phyloP scores from a whole-genome alignment of 371 early-diverging fungal genomes.

The Cokeromyces recurvatus region DNA sequence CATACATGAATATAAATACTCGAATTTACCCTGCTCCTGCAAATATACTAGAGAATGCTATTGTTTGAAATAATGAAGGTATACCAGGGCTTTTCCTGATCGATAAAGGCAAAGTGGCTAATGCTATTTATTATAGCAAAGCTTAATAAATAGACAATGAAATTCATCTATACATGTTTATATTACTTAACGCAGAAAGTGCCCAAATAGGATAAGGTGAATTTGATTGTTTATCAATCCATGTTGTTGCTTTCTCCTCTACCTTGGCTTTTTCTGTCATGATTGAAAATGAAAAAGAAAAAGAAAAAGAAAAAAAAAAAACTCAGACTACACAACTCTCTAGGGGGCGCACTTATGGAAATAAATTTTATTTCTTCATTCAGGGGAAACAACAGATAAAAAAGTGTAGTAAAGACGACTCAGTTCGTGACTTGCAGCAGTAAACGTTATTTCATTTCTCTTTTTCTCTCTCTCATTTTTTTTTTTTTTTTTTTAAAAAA shows the following conservation, averaged over 20 bases:
- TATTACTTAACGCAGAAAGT: conserved; percentile 35
- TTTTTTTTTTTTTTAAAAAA: too few species aligned
- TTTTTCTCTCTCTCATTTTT: not conserved
- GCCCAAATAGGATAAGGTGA: conserved; percentile 43
- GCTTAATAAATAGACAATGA: too few species aligned
- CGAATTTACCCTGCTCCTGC: conserved; percentile 44
- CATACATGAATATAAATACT: too few species aligned
- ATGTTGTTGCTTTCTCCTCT: conserved; percentile 15
- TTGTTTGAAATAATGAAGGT: conserved; percentile 35
- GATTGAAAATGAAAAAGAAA: not conserved
- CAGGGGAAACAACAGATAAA: too few species aligned
- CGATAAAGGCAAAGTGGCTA: conserved; percentile 31
- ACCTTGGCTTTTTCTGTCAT: conserved; percentile 17
- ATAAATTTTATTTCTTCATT: too few species aligned
- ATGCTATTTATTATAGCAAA: conserved; percentile 19
- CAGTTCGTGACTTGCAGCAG: too few species aligned
- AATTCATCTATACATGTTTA: not conserved
- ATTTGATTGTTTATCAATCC: conserved; percentile 36
- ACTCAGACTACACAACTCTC: too few species aligned
- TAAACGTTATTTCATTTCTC: not conserved
- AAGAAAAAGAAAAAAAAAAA: not conserved
- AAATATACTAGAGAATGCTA: conserved; percentile 39
- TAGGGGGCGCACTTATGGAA: too few species aligned
- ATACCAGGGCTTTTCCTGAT: conserved; percentile 33
- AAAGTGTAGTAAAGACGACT: too few species aligned